Evolutionary conservation across 768 basidiomycete species (phyloP).

Genomic region (Mycena latifolia): DNA sequence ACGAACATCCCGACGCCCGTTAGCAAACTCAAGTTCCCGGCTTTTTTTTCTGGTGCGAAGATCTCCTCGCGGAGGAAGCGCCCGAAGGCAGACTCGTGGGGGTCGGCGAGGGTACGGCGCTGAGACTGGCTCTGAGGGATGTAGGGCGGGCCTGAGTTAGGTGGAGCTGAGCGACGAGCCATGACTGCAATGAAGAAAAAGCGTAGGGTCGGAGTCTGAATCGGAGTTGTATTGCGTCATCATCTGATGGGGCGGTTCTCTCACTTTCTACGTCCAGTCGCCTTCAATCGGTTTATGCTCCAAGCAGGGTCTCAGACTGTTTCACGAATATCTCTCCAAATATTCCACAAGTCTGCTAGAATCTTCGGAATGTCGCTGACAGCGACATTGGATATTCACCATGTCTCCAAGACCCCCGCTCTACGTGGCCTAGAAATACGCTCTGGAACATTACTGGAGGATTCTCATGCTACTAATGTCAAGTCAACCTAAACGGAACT

Average conservation of each 20-base stretch:
- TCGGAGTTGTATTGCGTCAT: not conserved
- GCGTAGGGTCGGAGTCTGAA: slow-evolving; percentile 20
- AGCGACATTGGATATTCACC: too few species aligned
- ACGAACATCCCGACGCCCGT: slow-evolving; percentile 76
- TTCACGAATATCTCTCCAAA: too few species aligned
- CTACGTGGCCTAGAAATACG: too few species aligned
- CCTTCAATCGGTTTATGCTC: too few species aligned
- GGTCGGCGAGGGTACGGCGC: slow-evolving; percentile 59
- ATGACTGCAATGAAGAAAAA: slow-evolving; percentile 49
- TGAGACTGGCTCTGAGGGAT: slow-evolving; percentile 62
- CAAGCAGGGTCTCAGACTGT: too few species aligned
- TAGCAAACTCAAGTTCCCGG: slow-evolving; percentile 79
- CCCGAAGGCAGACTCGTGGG: slow-evolving; percentile 74
- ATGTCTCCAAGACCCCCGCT: too few species aligned
- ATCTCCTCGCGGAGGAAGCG: slow-evolving; percentile 74
- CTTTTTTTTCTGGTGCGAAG: slow-evolving; percentile 77
- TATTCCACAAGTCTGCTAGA: too few species aligned
- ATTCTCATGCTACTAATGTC: too few species aligned
- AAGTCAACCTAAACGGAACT: too few species aligned
- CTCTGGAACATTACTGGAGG: too few species aligned
- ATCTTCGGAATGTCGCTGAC: too few species aligned
- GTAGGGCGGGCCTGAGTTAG: slow-evolving; percentile 65
- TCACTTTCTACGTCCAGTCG: not conserved
- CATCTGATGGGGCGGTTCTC: not conserved
- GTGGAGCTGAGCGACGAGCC: slow-evolving; percentile 78